These are phyloP conservation scores for Hirschioporus abietinus DNA, from an alignment of 768 basidiomycete species.

Conservation along the genomic window DNA sequence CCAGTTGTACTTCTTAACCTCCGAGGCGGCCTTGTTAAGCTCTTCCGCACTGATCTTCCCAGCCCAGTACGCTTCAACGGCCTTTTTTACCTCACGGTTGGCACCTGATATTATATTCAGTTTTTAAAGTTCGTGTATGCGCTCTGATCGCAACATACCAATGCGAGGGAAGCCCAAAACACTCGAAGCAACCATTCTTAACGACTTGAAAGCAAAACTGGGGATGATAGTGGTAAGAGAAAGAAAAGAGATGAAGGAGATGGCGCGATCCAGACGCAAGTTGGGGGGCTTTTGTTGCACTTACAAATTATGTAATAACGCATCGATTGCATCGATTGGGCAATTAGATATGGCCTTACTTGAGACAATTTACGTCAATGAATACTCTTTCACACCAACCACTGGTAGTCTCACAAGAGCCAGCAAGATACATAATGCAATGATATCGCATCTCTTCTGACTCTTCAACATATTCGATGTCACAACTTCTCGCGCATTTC, in stretches of 20 bases:
- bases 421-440: neutral
- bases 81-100: constrained; percentile 95
- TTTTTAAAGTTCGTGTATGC: constrained; percentile 5
- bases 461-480: no score
- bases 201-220: constrained; percentile 15
- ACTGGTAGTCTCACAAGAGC: neutral
- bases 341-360: neutral
- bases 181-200: constrained; percentile 71
- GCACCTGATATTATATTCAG: constrained; percentile 48
- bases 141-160: constrained; percentile 37
- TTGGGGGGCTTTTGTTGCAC: neutral
- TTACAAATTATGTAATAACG: neutral
- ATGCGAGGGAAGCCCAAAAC: constrained; percentile 93
- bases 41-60: constrained; percentile 86
- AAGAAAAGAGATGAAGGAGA: constrained; percentile 14
- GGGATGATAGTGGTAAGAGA: constrained; percentile 12
- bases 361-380: neutral
- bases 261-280: neutral
- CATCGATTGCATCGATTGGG: neutral
- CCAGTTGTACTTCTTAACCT: constrained; percentile 88
- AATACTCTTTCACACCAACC: neutral
- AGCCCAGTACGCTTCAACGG: constrained; percentile 97
- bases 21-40: constrained; percentile 81
- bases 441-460: neutral
- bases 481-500: neutral